Evolutionary conservation across 495 filamentous ascomycete genomes (phyloP), one percentile per base, ranked within the genome.

Genomic region (Pyrenula aspistea): DNA sequence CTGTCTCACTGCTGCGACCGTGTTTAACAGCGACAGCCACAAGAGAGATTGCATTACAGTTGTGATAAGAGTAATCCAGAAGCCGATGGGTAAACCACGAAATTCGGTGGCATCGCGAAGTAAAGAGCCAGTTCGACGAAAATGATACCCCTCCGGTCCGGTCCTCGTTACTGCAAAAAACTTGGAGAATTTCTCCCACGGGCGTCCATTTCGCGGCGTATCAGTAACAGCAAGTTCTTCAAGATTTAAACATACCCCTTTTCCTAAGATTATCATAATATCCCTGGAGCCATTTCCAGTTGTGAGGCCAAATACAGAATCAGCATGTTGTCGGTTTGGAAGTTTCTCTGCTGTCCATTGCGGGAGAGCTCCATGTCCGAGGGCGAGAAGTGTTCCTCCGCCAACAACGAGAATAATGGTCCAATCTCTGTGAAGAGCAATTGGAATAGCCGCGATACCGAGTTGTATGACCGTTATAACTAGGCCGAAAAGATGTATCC

Each of bases 301-400:
- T 2, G 73, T 78, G 24, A 78, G 47, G 0, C 65, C 59, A 25
- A 71, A 61, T 1, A 59, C 71, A 53, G 70, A 65, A 1, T 62
- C 62, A 12, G 55, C 48, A 12, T 56, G 55, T 19, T 55, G 36
- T 10, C 71, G 72, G 59, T 72, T 73, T 1, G 70, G 65, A 72
- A 73, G 77, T 60, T 77, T 80, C 65, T 82, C 78, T n/a, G 61
- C 54, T 24, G 55, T 60, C 77, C 75, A 82, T 55, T 82, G 77
- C 2, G 67, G 67, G 15, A 78, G 53, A 1, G 57, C 50, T 0
- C 71, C 76, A 0, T 66, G 62, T 0, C 61, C 48, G 19, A 70
- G 65, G 2, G 69, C 64, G 2, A 81, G 62, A 2, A 69, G 3
- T 10, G 60, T 78, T 2, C 72, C 79, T 2, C 49, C 57, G 0